A percentile compares a stretch with the other conserved stretches of the same genome.
Evolutionary conservation across 768 basidiomycete species (phyloP).

Genomic region (Lanmaoa rubissima): DNA sequence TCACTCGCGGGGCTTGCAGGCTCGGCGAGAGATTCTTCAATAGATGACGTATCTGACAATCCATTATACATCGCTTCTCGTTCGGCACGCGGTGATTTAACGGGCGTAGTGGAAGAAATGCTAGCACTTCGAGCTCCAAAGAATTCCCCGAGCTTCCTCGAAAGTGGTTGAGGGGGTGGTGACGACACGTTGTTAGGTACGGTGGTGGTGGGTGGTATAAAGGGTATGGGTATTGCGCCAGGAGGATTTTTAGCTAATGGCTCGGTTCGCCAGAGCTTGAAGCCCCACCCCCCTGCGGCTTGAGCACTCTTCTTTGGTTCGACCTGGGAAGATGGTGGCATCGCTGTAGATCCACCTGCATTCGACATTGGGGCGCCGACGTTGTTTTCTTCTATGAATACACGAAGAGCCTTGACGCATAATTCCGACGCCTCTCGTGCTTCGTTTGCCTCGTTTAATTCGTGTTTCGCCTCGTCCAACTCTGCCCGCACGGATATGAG

Average conservation of each 20-base stretch:
- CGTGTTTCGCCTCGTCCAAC: slow-evolving; percentile 61
- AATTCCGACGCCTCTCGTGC: slow-evolving; percentile 84
- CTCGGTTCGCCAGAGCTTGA: slow-evolving; percentile 64
- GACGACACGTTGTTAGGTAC: slow-evolving; percentile 22
- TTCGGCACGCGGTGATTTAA: slow-evolving; percentile 24
- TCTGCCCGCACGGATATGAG: slow-evolving; percentile 53
- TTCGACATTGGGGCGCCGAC: slow-evolving; percentile 41
- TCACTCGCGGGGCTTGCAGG: slow-evolving; percentile 34
- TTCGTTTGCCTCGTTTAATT: slow-evolving; percentile 76
- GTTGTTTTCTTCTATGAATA: slow-evolving; percentile 76
- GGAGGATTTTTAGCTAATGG: slow-evolving; percentile 29
- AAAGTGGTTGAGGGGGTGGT: slow-evolving; percentile 44
- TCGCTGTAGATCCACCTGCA: slow-evolving; percentile 13
- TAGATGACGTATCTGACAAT: slow-evolving; percentile 35
- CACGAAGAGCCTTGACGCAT: slow-evolving; percentile 78
- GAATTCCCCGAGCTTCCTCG: slow-evolving; percentile 69
- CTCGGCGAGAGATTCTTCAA: slow-evolving; percentile 37
- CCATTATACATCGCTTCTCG: slow-evolving; percentile 26
- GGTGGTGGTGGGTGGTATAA: slow-evolving; percentile 16
- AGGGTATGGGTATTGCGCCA: slow-evolving; percentile 30
- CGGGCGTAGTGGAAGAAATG: slow-evolving; percentile 43
- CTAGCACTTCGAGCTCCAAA: slow-evolving; percentile 56
- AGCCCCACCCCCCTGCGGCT: slow-evolving; percentile 54
- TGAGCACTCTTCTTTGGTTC: slow-evolving; percentile 34
- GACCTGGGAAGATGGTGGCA: slow-evolving; percentile 22